Base-by-base conservation (phyloP, 148 eudicot species). In the Chenopodium formosanum region DNA sequence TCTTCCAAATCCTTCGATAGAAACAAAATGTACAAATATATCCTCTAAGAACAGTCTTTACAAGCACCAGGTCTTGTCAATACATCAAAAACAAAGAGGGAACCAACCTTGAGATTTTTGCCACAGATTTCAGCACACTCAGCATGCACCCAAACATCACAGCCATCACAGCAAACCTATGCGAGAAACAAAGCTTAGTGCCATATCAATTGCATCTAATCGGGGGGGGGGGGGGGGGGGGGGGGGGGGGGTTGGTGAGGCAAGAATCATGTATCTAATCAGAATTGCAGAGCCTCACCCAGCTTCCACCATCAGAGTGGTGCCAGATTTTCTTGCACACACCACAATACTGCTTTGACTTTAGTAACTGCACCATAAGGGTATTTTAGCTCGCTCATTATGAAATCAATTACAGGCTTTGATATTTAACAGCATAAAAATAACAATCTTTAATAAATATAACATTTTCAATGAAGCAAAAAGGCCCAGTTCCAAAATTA, bases 81-180 rank as follows among this genome's bases (percentile, higher is more conserved):
- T 73, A 66, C 72, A 83, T 48, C 56, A 66, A 19, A 58, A 7
- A 34, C 70, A 66, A 11, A 66, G 47, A 79, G 69, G 69, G 74
- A 27, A 58, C 86, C 71, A 73, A 96, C 99, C 99, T 96, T 92
- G 68, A 91, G 86, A 86, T 83, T 88, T 77, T 89, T 83, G 81
- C 87, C 81, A 70, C 91, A 88, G 70, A 92, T 79, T 83, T 90
- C 85, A 78, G 97, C 90, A 81, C 99, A 94, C 63, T 97, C 95
- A 77, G 93, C 93, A 86, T 97, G 99, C 82, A 92, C 94, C 98
- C 98, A 97, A 76, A 92, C 92, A 84, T 97, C 88, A 86, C 99
- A 97, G 84, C 96, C 94, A 90, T 97, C 97, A 82, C 99, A 97
- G n/a, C 91, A 89, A 46, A 92, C 97, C 99, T 97, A 80, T 74